Evolutionary conservation across 305 asterid species (phyloP), one percentile per base, ranked within the genome.

Genomic region (Fraxinus sp.): DNA sequence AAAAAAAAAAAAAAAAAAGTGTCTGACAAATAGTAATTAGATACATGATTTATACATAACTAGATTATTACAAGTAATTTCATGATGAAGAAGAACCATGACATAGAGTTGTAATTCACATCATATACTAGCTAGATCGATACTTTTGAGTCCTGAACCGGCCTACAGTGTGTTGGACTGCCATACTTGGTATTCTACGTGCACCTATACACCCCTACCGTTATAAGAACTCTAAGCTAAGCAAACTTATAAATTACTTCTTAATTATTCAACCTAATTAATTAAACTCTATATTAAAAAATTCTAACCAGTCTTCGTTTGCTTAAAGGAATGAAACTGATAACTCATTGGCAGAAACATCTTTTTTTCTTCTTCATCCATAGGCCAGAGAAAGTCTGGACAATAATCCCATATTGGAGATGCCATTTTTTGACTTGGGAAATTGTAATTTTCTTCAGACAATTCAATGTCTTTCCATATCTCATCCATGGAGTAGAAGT

Each of bases 401-500:
- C 73, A 66, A 1, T 26, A 66, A 66, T 66, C 73, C 73, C 73
- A 66, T 3, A 66, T 24, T n/a, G 73, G 73, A 24, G 73, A 66
- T 66, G 73, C 36, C 73, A 66, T 66, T 26, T 35, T 24, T 66
- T 66, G n/a, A 26, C 35, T 66, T 66, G 36, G 35, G 35, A 66
- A 1, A 10, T 10, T 35, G n/a, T 83, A 68, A n/a, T 79, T 80
- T 49, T 79, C 87, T 52, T 85, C 88, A 4, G 82, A 83, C 16
- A 81, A 77, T 62, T 83, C 88, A 76, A 89, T 86, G 35, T 89
- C 92, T 66, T 88, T 86, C 92, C 92, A 89, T 66, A 89, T 86
- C 68, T 95, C 98, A 83, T 95, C 99, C 93, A 92, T 85, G 26
- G 98, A 90, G 30, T 89, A 91, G 5, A 76, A 90, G 9, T 90